phyloP scores from a whole-genome alignment of 129 eudicot genomes.

The Flaveria linearis region DNA sequence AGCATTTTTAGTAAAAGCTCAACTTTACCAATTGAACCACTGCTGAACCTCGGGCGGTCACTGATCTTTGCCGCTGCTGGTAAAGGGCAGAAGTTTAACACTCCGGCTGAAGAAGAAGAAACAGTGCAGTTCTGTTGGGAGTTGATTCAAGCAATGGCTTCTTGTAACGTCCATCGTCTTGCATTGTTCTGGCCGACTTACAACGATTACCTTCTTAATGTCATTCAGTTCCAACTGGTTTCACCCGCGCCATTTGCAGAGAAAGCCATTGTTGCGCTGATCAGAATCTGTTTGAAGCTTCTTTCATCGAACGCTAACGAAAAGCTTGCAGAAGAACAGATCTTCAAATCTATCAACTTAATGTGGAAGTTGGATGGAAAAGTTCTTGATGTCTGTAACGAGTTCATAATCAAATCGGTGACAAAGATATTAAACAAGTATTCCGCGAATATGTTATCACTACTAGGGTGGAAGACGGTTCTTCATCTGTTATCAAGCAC shows the following conservation, averaged over 20 bases:
- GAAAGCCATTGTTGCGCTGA: slow-evolving; percentile 63
- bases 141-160: slow-evolving; percentile 47
- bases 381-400: slow-evolving; percentile 72
- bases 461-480: slow-evolving; percentile 72
- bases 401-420: slow-evolving; percentile 48
- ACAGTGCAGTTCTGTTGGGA: slow-evolving; percentile 94
- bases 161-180: slow-evolving; percentile 54
- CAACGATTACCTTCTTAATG: slow-evolving; percentile 61
- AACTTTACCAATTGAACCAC: slow-evolving; percentile 56
- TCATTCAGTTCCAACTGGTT: slow-evolving; percentile 66
- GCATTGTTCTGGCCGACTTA: slow-evolving; percentile 69
- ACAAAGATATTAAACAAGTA: slow-evolving; percentile 53
- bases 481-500: slow-evolving; percentile 65
- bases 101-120: slow-evolving; percentile 88
- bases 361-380: slow-evolving; percentile 88
- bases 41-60: slow-evolving; percentile 76
- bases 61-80: slow-evolving; percentile 83
- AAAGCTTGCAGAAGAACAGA: slow-evolving; percentile 57
- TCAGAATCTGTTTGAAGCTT: slow-evolving; percentile 52
- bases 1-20: slow-evolving; percentile 68
- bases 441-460: slow-evolving; percentile 54
- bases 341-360: slow-evolving; percentile 74
- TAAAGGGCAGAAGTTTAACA: slow-evolving; percentile 88
- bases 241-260: slow-evolving; percentile 86
- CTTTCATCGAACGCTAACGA: slow-evolving; percentile 51